A percentile compares a stretch with the other conserved stretches of the same genome.
These are phyloP conservation scores for Pugionium dolabratum DNA, from an alignment of 345 rosid species.

Conservation along the genomic window DNA sequence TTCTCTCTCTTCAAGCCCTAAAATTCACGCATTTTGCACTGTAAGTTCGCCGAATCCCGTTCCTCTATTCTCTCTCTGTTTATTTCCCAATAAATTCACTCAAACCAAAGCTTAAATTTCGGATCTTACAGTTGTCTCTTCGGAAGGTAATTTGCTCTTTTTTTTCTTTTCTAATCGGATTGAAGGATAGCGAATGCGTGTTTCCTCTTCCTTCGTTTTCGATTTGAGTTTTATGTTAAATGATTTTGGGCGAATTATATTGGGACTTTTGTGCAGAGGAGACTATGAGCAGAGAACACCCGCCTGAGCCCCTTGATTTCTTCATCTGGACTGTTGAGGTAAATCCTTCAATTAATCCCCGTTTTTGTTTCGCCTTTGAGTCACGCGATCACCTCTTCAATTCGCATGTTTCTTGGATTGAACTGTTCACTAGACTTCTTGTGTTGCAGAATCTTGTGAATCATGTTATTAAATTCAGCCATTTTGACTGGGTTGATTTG, in stretches of 20 bases:
- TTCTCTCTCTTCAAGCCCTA: constrained; percentile 35
- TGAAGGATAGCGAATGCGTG: background rate
- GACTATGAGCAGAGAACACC: constrained; percentile 73
- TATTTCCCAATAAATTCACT: constrained; percentile 40
- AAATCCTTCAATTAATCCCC: constrained; percentile 14
- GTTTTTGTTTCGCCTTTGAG: background rate
- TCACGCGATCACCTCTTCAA: background rate
- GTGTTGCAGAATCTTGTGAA: constrained; percentile 2
- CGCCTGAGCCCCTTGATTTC: constrained; percentile 99
- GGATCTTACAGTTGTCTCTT: constrained; percentile 53
- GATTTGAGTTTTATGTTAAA: constrained; percentile 17
- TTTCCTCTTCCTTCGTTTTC: constrained; percentile 3
- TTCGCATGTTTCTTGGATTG: constrained; percentile 2
- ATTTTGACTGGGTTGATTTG: constrained; percentile 7
- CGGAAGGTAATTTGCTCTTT: constrained; percentile 25
- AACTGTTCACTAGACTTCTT: constrained; percentile 10
- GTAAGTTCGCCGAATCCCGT: constrained; percentile 34
- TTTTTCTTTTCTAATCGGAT: background rate
- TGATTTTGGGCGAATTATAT: constrained; percentile 26
- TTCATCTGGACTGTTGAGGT: constrained; percentile 99
- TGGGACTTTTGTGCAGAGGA: constrained; percentile 33
- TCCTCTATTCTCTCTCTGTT: constrained; percentile 4
- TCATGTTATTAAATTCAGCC: constrained; percentile 10
- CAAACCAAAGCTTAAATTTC: constrained; percentile 32
- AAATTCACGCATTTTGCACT: constrained; percentile 34